phyloP scores from a whole-genome alignment of 306 rosid species.

The Ceratonia siliqua region DNA sequence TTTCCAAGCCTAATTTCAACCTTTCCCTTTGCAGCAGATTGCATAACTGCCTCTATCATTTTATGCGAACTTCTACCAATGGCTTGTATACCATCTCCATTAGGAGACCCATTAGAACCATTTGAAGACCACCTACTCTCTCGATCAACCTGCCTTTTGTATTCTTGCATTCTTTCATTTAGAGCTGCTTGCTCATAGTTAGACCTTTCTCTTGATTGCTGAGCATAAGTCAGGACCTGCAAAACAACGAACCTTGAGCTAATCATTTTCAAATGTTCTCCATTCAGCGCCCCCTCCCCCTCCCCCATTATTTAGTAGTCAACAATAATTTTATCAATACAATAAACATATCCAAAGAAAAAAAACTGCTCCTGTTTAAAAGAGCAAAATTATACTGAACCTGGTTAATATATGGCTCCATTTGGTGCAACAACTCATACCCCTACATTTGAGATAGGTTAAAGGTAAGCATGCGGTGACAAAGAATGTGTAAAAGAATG shows the following conservation, averaged over 20 bases:
- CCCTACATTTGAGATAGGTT: slow-evolving; percentile 46
- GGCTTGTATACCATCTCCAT: slow-evolving; percentile 99
- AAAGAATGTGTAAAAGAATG: slow-evolving; percentile 21
- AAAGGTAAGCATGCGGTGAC: slow-evolving; percentile 43
- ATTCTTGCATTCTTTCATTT: slow-evolving; percentile 98
- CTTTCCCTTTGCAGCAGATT: slow-evolving; percentile 99
- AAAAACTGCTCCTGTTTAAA: neutral
- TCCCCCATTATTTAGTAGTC: slow-evolving; percentile 16
- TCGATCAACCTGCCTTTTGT: slow-evolving; percentile 92
- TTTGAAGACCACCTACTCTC: slow-evolving; percentile 94
- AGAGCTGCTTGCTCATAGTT: slow-evolving; percentile 99
- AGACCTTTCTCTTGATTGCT: slow-evolving; percentile 96
- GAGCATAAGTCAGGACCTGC: slow-evolving; percentile 98
- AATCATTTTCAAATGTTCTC: slow-evolving; percentile 27
- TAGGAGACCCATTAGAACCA: slow-evolving; percentile 94
- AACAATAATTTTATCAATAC: neutral
- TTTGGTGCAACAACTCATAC: slow-evolving; percentile 58
- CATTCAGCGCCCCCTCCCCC: slow-evolving; percentile 19
- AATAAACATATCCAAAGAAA: neutral
- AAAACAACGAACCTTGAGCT: slow-evolving; percentile 36
- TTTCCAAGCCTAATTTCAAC: slow-evolving; percentile 42
- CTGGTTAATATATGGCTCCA: slow-evolving; percentile 95
- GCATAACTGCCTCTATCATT: slow-evolving; percentile 99
- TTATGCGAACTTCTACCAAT: slow-evolving; percentile 99
- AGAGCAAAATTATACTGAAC: slow-evolving; percentile 41